Base-by-base conservation (phyloP, 2,329 filamentous ascomycete genomes). In the Alternaria atra region DNA sequence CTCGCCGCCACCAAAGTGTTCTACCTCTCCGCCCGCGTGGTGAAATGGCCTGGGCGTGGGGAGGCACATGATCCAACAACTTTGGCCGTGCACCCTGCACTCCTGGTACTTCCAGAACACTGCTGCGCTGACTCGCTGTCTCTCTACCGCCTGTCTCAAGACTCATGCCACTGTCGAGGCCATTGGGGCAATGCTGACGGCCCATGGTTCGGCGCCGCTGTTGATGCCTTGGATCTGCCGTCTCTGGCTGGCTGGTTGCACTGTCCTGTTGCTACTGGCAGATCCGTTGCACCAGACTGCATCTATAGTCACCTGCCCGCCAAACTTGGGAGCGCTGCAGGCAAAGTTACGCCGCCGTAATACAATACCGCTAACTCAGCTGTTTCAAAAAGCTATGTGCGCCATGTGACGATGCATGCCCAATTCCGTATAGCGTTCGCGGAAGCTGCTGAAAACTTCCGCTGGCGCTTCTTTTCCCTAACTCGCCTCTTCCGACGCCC, bases 51-150 rank as follows among this genome's bases (percentile, higher is more conserved):
- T 73, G 60, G 70, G 73, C 73, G 72, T 74, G 73, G 73, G 70
- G 70, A 63, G 66, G 73, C 72, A 74, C 72, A 73, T 75, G 73
- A 75, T 73, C 54, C 44, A 55, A 62, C 58, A 50, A 52, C 52
- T 50, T 50, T 52, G 65, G 57, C 65, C 61, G 69, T 74, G 72
- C 70, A 35, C 57, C 51, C 20, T 67, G 40, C 52, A 68, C 61
- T 56, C 37, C 29, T 48, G 42, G 63, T 54, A 66, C 71, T 77
- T 78, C 75, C 73, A 77, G 75, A 76, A 76, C 65, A 52, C 43
- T 50, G 46, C 68, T 66, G 59, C 57, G 60, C 72, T 75, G 73
- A 77, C 74, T 76, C 73, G 71, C 61, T 54, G 58, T 42, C 60
- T 44, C 61, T 52, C 44, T 52, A 40, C 55, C 61, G 44, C 52